Evolutionary conservation across 345 rosid species (phyloP).

Genomic region (Moricandia moricandioides): DNA sequence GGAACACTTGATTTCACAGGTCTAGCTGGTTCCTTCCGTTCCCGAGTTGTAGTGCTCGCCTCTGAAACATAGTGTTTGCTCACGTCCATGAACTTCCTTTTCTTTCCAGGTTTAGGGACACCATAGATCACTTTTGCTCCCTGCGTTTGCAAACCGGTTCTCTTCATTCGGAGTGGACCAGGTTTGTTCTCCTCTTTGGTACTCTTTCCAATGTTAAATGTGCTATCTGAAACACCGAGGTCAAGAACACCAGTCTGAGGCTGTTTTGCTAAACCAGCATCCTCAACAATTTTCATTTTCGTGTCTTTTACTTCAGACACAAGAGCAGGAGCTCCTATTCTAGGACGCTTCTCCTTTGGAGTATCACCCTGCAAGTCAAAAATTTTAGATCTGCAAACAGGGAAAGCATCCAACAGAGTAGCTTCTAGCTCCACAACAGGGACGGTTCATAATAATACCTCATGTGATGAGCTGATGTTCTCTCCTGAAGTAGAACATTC

Average conservation of each 20-base stretch:
- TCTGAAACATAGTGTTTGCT: no score
- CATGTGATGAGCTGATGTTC: constrained; percentile 40
- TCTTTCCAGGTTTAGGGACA: no score
- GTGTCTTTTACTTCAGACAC: constrained; percentile 57
- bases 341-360: no score
- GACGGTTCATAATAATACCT: constrained; percentile 51
- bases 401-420: constrained; percentile 5
- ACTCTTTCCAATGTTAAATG: constrained; percentile 72
- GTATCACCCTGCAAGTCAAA: constrained; percentile 72
- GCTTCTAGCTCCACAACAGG: constrained; percentile 5
- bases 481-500: no score
- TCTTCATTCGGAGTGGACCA: constrained; percentile 51
- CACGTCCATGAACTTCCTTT: no score
- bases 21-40: no score
- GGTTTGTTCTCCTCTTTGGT: no score
- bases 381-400: background rate
- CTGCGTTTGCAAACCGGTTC: constrained; percentile 82
- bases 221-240: constrained; percentile 53
- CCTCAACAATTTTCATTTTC: no score
- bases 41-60: no score
- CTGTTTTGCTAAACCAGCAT: constrained; percentile 43
- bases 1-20: constrained; percentile 63
- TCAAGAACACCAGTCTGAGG: constrained; percentile 50
- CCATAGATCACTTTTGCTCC: no score
- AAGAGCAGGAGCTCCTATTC: constrained; percentile 45